Evolutionary conservation across 805 yeast genomes (phyloP), one percentile per base, ranked within the genome.

Genomic region (Wickerhamiella galacta): DNA sequence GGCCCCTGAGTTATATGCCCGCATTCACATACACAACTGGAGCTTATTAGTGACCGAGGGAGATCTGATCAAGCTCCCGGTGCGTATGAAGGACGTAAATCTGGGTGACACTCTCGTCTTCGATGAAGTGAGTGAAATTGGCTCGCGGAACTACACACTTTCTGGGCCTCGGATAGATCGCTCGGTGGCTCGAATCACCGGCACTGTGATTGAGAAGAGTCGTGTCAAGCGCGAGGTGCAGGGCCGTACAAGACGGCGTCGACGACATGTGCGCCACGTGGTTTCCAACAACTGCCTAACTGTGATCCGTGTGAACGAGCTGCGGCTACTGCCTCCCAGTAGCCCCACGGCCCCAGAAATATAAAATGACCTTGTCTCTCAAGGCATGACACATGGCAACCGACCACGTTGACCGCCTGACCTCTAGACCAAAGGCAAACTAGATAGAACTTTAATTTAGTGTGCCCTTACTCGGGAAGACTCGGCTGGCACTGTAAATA

Each of bases 11-110:
- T 56, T 87, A 20, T 90, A 82, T 51, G 96, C 96, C 29, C 64
- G 80, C 6, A 66, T 87, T 43, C 72, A 70, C 44, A 68, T 90
- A 24, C 90, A 82, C 59, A 71, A 75, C 54, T 72, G 82, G 55
- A 81, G 90, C 27, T 83, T 80, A 49, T 61, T 90, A 39, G 90
- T 90, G 12, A 83, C 96, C 17, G 70, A 75, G 43, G 99, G 99
- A 16, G 99, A 90, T 54, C 68, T 64, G 42, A 68, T 90, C 33
- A 66, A 72, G 16, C 56, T 90, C 25, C 95, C 95, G 3, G 85
- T 70, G 55, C 68, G 72, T 41, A 51, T 90, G 61, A 75, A 72
- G 46, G 68, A 71, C 34, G 90, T 76, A 8, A 64, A 72, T 33
- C 74, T 87, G 3, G 98, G 99, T 14, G 95, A 85, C 53, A 62